These are phyloP conservation scores for Coniochaeta sp. DNA, from an alignment of 2,329 filamentous ascomycete species.

Conservation along the genomic window DNA sequence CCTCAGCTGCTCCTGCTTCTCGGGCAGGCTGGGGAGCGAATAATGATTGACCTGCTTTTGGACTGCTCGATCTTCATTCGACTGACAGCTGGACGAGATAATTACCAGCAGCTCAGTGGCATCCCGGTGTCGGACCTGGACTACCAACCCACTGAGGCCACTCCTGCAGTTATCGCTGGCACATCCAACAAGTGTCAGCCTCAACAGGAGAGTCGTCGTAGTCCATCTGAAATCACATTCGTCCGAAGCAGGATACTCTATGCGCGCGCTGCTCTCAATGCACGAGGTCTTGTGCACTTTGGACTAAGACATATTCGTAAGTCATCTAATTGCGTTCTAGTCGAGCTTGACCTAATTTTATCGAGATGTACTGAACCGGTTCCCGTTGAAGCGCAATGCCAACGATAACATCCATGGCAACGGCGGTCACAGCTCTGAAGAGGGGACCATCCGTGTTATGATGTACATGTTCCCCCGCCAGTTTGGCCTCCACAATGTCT, in stretches of 20 bases:
- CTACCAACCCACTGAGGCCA: neutral
- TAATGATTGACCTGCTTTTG: slow-evolving; percentile 71
- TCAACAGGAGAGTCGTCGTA: slow-evolving; percentile 12
- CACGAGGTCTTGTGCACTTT: slow-evolving; percentile 58
- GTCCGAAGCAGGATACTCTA: slow-evolving; percentile 84
- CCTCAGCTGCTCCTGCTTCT: slow-evolving; percentile 65
- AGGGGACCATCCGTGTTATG: slow-evolving; percentile 63
- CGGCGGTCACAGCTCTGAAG: slow-evolving; percentile 22
- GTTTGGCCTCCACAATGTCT: slow-evolving; percentile 88
- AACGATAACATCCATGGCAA: slow-evolving; percentile 2
- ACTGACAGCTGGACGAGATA: slow-evolving; percentile 51
- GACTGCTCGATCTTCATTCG: slow-evolving; percentile 70
- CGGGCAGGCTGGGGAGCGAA: slow-evolving; percentile 65
- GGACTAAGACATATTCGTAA: slow-evolving; percentile 77
- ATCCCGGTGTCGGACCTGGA: slow-evolving; percentile 20
- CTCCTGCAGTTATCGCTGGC: slow-evolving; percentile 8
- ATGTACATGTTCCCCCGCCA: slow-evolving; percentile 93
- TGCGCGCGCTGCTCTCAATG: slow-evolving; percentile 64
- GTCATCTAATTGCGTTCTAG: slow-evolving; percentile 20
- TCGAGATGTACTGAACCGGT: slow-evolving; percentile 75
- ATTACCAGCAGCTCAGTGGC: slow-evolving; percentile 77
- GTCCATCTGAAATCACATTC: slow-evolving; percentile 59
- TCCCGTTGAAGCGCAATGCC: slow-evolving; percentile 26
- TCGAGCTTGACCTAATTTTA: slow-evolving; percentile 8
- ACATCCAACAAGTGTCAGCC: neutral